A percentile compares a stretch with the other conserved stretches of the same genome.
These are phyloP conservation scores for Debaryomyces maramus DNA, from an alignment of 805 yeast genomes.

Conservation along the genomic window DNA sequence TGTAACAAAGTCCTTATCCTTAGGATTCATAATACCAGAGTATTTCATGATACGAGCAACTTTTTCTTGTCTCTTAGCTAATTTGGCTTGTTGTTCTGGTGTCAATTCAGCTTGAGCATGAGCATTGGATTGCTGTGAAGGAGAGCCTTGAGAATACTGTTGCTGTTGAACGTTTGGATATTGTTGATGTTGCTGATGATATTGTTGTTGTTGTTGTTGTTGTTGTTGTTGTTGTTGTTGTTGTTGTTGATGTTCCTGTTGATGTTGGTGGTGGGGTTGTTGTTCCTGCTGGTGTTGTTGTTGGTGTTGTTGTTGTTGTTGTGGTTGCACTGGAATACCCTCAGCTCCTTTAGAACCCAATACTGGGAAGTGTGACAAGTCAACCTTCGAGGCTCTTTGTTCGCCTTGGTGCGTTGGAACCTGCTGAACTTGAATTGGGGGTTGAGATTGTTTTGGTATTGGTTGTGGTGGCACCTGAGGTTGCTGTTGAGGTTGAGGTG, in stretches of 20 bases:
- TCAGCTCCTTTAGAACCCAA: conserved; percentile 46
- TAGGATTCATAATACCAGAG: conserved; percentile 95
- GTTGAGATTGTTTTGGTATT: conserved; percentile 15
- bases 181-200: conserved; percentile 21
- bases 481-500: conserved; percentile 16
- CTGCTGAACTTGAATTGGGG: conserved; percentile 10
- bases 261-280: conserved; percentile 22
- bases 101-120: conserved; percentile 43
- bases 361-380: conserved; percentile 55
- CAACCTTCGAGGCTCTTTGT: conserved; percentile 18
- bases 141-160: conserved; percentile 17
- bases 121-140: conserved; percentile 29
- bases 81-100: conserved; percentile 71
- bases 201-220: conserved; percentile 18
- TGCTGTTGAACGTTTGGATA: conserved; percentile 25
- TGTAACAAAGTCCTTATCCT: conserved; percentile 94
- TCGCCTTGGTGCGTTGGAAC: conserved; percentile 10
- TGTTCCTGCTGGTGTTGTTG: conserved; percentile 19
- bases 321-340: conserved; percentile 10
- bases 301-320: conserved; percentile 15
- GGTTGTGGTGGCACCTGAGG: conserved; percentile 14
- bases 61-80: conserved; percentile 68
- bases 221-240: conserved; percentile 28
- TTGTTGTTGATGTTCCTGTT: conserved; percentile 25
- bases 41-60: conserved; percentile 73